These are phyloP conservation scores for Nitzschia sp. DNA, from an alignment of 108 stramenopile species.

Conservation along the genomic window DNA sequence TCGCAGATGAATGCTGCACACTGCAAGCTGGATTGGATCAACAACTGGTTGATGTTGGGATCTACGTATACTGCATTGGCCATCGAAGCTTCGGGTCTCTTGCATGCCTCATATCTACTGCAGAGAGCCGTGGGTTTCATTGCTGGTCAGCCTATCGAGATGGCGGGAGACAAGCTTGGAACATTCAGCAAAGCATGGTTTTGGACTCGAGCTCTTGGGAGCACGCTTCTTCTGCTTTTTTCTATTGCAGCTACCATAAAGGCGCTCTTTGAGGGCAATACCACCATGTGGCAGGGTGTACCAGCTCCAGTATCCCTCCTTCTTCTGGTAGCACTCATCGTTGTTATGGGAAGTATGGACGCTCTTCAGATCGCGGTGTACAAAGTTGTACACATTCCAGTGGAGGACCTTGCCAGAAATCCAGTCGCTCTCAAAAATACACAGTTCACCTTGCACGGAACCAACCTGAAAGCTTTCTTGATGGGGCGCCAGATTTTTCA, in stretches of 20 bases:
- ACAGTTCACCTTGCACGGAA: conserved; percentile 35
- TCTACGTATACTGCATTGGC: conserved; percentile 53
- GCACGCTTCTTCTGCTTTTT: conserved; percentile 44
- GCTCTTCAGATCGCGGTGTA: conserved; percentile 70
- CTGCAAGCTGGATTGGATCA: conserved; percentile 80
- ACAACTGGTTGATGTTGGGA: conserved; percentile 60
- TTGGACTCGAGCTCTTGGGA: conserved; percentile 55
- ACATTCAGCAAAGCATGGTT: conserved; percentile 39
- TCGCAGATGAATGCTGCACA: conserved; percentile 48
- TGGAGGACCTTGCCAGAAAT: conserved; percentile 24
- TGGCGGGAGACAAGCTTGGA: neutral
- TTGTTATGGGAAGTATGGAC: conserved; percentile 59
- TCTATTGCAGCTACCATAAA: conserved; percentile 54
- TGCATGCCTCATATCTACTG: conserved; percentile 68
- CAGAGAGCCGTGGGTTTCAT: conserved; percentile 47
- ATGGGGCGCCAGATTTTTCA: conserved; percentile 62
- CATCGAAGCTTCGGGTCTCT: conserved; percentile 65
- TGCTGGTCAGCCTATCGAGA: conserved; percentile 8
- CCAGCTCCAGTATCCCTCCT: conserved; percentile 38
- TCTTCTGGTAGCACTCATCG: conserved; percentile 44
- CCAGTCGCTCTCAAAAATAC: conserved; percentile 35
- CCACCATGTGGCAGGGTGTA: conserved; percentile 44
- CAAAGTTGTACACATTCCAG: conserved; percentile 54
- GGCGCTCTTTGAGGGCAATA: conserved; percentile 44
- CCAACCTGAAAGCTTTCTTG: conserved; percentile 50